Percentiles rank a stretch among this genome's conserved stretches.
Evolutionary conservation across 2,329 filamentous ascomycete genomes (phyloP).

Genomic region (Botrytis tulipae): DNA sequence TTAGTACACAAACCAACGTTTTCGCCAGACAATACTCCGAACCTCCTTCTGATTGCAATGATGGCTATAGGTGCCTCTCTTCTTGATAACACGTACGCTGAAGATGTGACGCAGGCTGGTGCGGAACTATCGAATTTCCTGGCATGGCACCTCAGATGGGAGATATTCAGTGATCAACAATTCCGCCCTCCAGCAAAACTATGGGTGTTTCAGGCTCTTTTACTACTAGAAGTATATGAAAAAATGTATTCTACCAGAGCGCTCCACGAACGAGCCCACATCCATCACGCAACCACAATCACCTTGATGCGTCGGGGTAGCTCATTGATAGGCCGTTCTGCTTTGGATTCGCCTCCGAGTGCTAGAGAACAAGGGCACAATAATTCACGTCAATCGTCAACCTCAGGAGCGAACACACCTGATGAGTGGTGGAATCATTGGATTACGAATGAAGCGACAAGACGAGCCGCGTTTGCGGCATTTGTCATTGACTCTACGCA

Average conservation of each 20-base stretch:
- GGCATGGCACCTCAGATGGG: conserved; percentile 88
- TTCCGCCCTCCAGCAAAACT: conserved; percentile 90
- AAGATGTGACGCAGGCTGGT: conserved; percentile 70
- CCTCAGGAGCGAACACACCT: conserved; percentile 65
- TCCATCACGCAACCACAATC: conserved; percentile 93
- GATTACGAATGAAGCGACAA: conserved; percentile 91
- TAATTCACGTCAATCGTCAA: conserved; percentile 59
- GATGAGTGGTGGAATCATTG: conserved; percentile 96
- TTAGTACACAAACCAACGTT: conserved; percentile 87
- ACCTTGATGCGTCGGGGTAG: conserved; percentile 93
- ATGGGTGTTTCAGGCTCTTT: conserved; percentile 90
- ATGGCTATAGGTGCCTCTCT: conserved; percentile 92
- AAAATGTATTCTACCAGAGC: conserved; percentile 96
- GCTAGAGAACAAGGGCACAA: conserved; percentile 50
- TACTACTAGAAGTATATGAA: conserved; percentile 90
- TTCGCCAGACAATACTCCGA: conserved; percentile 80
- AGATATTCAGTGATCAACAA: conserved; percentile 87
- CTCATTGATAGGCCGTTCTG: conserved; percentile 82
- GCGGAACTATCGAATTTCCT: conserved; percentile 85
- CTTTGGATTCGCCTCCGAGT: conserved; percentile 79
- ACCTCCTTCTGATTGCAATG: conserved; percentile 79
- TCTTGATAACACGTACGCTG: conserved; percentile 77
- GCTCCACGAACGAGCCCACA: conserved; percentile 90
- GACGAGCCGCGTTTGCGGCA: conserved; percentile 85
- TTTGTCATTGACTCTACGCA: conserved; percentile 96